phyloP scores from a whole-genome alignment of 2,329 filamentous ascomycete genomes.

The Pseudopithomyces chartarum region DNA sequence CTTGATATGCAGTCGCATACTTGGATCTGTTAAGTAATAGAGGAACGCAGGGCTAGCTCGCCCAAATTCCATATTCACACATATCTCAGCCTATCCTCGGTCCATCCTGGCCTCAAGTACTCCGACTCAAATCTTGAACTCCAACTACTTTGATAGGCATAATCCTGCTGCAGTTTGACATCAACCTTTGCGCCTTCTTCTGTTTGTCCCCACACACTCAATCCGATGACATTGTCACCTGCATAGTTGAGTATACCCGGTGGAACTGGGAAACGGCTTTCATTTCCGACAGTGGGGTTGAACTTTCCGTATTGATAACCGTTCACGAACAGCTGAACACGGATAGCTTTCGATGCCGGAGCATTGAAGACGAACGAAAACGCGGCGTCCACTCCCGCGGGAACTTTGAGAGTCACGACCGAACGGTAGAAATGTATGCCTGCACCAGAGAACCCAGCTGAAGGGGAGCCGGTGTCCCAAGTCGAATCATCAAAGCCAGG shows the following conservation, averaged over 20 bases:
- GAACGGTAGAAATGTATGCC: slow-evolving; percentile 64
- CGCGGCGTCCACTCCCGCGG: slow-evolving; percentile 59
- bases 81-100: slow-evolving; percentile 37
- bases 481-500: slow-evolving; percentile 58
- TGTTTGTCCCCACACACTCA: slow-evolving; percentile 65
- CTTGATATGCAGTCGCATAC: no score
- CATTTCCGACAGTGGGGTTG: slow-evolving; percentile 65
- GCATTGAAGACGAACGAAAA: slow-evolving; percentile 61
- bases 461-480: slow-evolving; percentile 48
- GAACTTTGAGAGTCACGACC: slow-evolving; percentile 56
- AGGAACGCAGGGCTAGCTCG: neutral
- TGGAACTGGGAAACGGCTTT: slow-evolving; percentile 64
- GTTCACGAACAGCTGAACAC: slow-evolving; percentile 66
- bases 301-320: slow-evolving; percentile 68
- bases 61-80: slow-evolving; percentile 18
- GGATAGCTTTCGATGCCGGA: slow-evolving; percentile 50
- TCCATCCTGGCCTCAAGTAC: slow-evolving; percentile 60
- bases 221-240: slow-evolving; percentile 62
- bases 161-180: slow-evolving; percentile 59
- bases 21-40: no score
- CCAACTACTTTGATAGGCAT: slow-evolving; percentile 59
- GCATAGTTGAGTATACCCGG: slow-evolving; percentile 63
- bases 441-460: slow-evolving; percentile 52
- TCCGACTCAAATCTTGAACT: slow-evolving; percentile 55
- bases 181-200: slow-evolving; percentile 57